Evolutionary conservation across 2,329 filamentous ascomycete species (phyloP).

Genomic region (Apiospora sp.): DNA sequence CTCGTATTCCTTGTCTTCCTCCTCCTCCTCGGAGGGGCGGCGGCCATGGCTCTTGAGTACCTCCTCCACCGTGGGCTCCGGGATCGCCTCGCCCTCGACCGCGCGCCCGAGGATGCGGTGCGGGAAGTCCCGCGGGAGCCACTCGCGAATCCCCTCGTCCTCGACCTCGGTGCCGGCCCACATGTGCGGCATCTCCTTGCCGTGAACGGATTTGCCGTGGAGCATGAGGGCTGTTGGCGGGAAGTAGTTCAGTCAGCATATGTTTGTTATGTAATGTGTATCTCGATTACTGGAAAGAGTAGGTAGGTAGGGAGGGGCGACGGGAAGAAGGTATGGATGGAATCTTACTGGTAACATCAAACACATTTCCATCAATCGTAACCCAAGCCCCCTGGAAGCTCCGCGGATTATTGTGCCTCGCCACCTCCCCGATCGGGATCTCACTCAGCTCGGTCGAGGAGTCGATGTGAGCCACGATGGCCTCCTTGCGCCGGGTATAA

Average conservation of each 20-base stretch:
- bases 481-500: constrained; percentile 21
- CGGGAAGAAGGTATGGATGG: too few relatives aligned
- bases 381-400: constrained; percentile 26
- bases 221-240: constrained; percentile 26
- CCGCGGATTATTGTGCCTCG: constrained; percentile 23
- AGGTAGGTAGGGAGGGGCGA: too few relatives aligned
- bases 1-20: not conserved
- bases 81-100: constrained; percentile 23
- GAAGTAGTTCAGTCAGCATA: not conserved
- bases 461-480: constrained; percentile 29
- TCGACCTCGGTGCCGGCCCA: constrained; percentile 22
- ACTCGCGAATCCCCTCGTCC: constrained; percentile 9
- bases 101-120: constrained; percentile 24
- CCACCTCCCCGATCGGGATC: constrained; percentile 30
- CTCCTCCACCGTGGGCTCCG: constrained; percentile 10
- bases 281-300: not conserved
- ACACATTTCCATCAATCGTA: constrained; percentile 25
- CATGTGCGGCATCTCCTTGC: constrained; percentile 10
- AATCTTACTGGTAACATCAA: constrained; percentile 30
- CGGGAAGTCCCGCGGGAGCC: constrained; percentile 13
- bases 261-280: too few relatives aligned
- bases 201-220: constrained; percentile 22
- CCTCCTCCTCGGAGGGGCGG: not conserved
- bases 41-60: not conserved
- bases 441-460: not conserved